Evolutionary conservation across 192 early-diverging fungal genomes (phyloP), one percentile per base, ranked within the genome.

Genomic region (Coemansia reversa): DNA sequence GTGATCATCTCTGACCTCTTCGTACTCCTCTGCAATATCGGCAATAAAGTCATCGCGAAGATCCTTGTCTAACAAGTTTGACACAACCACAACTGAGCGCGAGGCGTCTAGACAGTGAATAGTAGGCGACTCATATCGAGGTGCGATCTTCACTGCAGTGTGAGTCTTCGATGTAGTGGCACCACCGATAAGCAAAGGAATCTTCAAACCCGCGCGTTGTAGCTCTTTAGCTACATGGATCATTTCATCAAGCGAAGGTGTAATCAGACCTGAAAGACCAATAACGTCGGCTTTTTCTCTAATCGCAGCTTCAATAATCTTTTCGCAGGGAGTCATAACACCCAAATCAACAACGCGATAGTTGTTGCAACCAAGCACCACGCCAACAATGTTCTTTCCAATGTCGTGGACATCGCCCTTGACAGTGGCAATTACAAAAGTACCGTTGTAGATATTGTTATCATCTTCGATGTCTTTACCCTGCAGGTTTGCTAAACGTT

Each of bases 401-500:
- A 98, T 98, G 79, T 96, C 94, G 82, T 98, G 95, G 28, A 98
- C 95, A 80, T 96, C 95, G 20, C 94, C 94, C 85, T 96, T 96
- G 63, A 98, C 95, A 0, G 95, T 98, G 28, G 95, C 95, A 82
- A 98, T 84, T 9, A 98, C 83, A 20, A 98, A 86, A 0, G 90
- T 92, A 55, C 95, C 95, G 59, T 91, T 90, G 83, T 94, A 92
- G 58, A 89, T 86, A 73, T 91, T 87, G 55, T 86, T 86, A 20
- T 84, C 84, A 25, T 89, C 84, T 27, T 72, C 80, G 0, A 69
- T 65, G 30, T 75, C 79, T 28, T 72, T 51, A 7, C 66, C 80
- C 51, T 85, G 79, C 55, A 94, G 87, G 69, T 87, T 89, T 25
- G 82, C 86, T 58, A 90, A 83, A 42, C 93, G 91, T 81, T 98